phyloP scores from a whole-genome alignment of 768 basidiomycete species.

The Zangia roseola region DNA sequence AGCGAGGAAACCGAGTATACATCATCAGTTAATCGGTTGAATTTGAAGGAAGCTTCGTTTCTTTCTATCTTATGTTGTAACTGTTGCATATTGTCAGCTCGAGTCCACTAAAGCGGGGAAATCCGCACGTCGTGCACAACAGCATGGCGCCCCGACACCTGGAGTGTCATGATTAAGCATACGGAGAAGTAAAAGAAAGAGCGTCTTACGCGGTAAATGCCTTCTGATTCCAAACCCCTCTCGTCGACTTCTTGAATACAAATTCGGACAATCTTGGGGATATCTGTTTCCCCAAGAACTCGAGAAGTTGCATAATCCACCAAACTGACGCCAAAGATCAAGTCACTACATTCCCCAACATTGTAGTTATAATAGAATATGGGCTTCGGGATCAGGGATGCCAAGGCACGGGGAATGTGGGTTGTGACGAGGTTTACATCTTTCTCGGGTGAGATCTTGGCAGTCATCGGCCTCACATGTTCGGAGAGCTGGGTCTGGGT shows the following conservation, averaged over 20 bases:
- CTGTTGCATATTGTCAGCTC: conserved; percentile 37
- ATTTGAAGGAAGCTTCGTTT: conserved; percentile 73
- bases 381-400: conserved; percentile 65
- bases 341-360: conserved; percentile 83
- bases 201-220: conserved; percentile 69
- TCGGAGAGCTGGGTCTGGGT: conserved; percentile 74
- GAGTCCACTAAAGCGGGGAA: background rate
- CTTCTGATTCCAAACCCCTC: conserved; percentile 74
- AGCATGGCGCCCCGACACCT: conserved; percentile 87
- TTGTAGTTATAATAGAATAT: conserved; percentile 73
- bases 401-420: conserved; percentile 59
- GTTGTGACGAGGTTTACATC: conserved; percentile 61
- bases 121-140: conserved; percentile 72
- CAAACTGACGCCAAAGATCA: conserved; percentile 87
- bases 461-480: conserved; percentile 59
- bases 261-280: conserved; percentile 77
- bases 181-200: background rate
- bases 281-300: conserved; percentile 64
- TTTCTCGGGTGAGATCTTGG: conserved; percentile 65
- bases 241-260: conserved; percentile 83
- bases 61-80: conserved; percentile 85
- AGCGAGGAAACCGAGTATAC: conserved; percentile 81
- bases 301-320: conserved; percentile 88
- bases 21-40: conserved; percentile 71
- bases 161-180: conserved; percentile 2